Percentiles rank a stretch among this genome's conserved stretches.
Evolutionary conservation across 139 green algal species (phyloP).

Genomic region (Chlamydomonas urium): DNA sequence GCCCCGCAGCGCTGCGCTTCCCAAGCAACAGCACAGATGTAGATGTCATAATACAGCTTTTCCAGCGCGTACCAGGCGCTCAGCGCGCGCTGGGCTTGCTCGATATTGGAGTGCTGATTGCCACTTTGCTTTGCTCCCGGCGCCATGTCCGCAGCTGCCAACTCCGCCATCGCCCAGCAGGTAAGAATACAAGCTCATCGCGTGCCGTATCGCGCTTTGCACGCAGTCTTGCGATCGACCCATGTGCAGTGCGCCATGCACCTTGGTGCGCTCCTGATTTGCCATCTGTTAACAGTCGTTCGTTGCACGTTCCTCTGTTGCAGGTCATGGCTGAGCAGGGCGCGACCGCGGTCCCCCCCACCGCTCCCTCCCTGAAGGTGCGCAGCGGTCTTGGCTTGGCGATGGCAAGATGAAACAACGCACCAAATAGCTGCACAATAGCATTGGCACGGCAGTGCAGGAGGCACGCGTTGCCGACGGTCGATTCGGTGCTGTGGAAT

Average conservation of each 20-base stretch:
- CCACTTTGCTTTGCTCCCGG: not conserved
- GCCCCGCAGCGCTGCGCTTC: not conserved
- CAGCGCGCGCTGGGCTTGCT: not conserved
- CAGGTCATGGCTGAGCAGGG: constrained; percentile 9
- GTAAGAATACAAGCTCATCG: not conserved
- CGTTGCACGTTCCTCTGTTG: not conserved
- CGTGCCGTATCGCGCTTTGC: not conserved
- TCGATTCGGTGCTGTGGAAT: not conserved
- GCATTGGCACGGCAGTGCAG: too few species aligned
- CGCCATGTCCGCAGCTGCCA: not conserved
- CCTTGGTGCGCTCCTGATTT: constrained; percentile 1
- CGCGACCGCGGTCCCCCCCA: not conserved
- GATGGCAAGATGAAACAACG: not conserved
- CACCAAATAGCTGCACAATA: too few species aligned
- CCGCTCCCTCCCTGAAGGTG: constrained; percentile 7
- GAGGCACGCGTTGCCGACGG: too few species aligned
- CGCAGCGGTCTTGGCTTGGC: not conserved
- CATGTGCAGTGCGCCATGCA: not conserved
- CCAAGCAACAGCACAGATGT: too few species aligned
- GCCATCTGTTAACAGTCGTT: not conserved
- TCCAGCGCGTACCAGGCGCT: not conserved
- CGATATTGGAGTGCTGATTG: not conserved
- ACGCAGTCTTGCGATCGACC: not conserved
- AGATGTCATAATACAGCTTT: not conserved
- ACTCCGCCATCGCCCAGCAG: not conserved